These are phyloP conservation scores for Yamadazyma endophytica DNA, from an alignment of 805 yeast genomes.

Conservation along the genomic window DNA sequence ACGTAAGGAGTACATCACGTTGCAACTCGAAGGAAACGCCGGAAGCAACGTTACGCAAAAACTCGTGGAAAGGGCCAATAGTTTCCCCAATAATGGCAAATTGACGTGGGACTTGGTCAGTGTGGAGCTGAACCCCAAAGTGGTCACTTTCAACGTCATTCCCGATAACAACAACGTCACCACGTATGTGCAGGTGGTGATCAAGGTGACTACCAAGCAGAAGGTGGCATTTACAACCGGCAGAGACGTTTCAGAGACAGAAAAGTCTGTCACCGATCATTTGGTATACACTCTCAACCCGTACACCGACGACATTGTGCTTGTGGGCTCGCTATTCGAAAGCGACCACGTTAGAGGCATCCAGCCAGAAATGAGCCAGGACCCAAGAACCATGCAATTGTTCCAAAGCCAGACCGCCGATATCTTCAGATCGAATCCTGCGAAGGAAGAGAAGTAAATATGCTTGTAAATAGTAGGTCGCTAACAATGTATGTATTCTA, in stretches of 20 bases:
- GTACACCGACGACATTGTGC: slow-evolving; percentile 30
- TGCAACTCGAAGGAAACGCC: slow-evolving; percentile 30
- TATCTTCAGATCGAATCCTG: slow-evolving; percentile 37
- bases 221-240: slow-evolving; percentile 25
- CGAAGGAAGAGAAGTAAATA: background rate
- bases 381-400: slow-evolving; percentile 18
- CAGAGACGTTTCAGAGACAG: slow-evolving; percentile 9
- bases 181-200: slow-evolving; percentile 34
- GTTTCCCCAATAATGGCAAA: slow-evolving; percentile 52
- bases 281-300: slow-evolving; percentile 39
- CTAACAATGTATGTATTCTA: too few species aligned
- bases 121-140: slow-evolving; percentile 67
- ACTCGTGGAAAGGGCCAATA: slow-evolving; percentile 27
- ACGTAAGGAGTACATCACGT: slow-evolving; percentile 42
- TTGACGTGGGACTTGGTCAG: slow-evolving; percentile 76
- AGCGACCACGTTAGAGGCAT: slow-evolving; percentile 33
- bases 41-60: slow-evolving; percentile 29
- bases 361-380: slow-evolving; percentile 27
- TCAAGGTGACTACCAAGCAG: slow-evolving; percentile 35
- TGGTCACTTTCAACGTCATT: slow-evolving; percentile 65
- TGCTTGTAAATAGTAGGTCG: background rate
- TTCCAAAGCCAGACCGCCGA: slow-evolving; percentile 34
- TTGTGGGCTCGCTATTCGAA: slow-evolving; percentile 39
- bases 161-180: slow-evolving; percentile 43
- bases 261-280: slow-evolving; percentile 30